Base-by-base conservation (phyloP, 192 early-diverging fungal genomes). In the Irineochytrium annulatum region DNA sequence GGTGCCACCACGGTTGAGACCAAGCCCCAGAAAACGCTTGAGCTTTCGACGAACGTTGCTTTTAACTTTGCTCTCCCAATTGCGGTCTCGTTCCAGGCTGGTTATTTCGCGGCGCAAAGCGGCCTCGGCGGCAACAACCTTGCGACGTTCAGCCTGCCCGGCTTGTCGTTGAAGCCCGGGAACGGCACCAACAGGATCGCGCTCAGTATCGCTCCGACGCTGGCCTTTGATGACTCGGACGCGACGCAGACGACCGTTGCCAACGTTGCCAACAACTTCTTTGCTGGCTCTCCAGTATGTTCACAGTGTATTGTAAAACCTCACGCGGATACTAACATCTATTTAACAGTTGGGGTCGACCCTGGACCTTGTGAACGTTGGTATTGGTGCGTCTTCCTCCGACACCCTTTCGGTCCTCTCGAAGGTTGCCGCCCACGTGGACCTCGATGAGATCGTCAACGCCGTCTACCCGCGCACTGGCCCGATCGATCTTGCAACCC, bases 171-270 rank as follows among this genome's bases (percentile, higher is more conserved):
- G 8, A n/a, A n/a, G n/a, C 43, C 60, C 22, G 48, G 14, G 13
- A 58, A 33, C 16, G 55, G 55, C 11, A 28, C 57, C 34, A 55
- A 19, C 48, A 29, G 16, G 22, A 44, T 59, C 28, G 56, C 54
- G 34, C 37, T 70, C 6, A 52, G 58, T 34, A 13, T 70, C 55
- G 65, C 64, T 34, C 57, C 68, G n/a, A 34, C 32, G 19, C 56
- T 70, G 26, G 24, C 33, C n/a, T 65, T 70, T 30, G 43, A 53
- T 27, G 68, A 70, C 57, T 58, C 30, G 20, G 61, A 58, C 31
- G 56, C 43, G 2, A 63, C 61, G n/a, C 68, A 70, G 51, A 45
- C 14, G 35, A 46, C 61, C 26, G 62, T 70, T 33, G 57, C 63
- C 13, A 34, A 52, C 1, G 35, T 70, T 26, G 62, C 59, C 11